Evolutionary conservation across 345 rosid species (phyloP), one percentile per base, ranked within the genome.

Genomic region (Gossypium herbaceum): DNA sequence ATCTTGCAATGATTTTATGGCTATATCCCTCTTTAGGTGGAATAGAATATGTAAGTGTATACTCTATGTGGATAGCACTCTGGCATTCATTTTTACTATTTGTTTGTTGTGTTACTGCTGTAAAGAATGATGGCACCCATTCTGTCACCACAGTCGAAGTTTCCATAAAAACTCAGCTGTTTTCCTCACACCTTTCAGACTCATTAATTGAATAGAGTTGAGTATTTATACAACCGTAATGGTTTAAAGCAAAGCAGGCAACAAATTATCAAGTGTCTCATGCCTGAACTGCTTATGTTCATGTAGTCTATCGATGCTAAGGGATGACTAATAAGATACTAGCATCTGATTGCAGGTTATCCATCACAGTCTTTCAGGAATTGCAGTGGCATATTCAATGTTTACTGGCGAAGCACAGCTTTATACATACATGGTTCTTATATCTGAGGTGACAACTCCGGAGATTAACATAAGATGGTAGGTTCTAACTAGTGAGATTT

Each of bases 401-500:
- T 83, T 91, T 75, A 78, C 88, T 10, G 87, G 94, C 74, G 98
- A 94, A 79, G 94, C 89, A 45, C 97, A 92, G 77, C 75, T 91
- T 60, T 92, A 94, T 69, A 85, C 88, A 20, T 94, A 79, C 81
- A 88, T 92, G 97, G 87, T 88, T 79, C 86, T 94, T 60, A 84
- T 94, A 73, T 92, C 97, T 7, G 98, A 94, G 85, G 78, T 89
- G 67, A 94, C 97, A 12, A 91, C 97, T 54, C 98, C 98, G 7
- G 94, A 79, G 84, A 85, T 94, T 52, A 91, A 94, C 81, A 73
- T 94, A 84, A 89, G 97, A 89, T 94, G 98, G 98, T 94, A 85
- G 72, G 80, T 41, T 71, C 44, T 44, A 43, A 62, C 50, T 61
- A 11, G 45, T 67, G 45, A 39, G 62, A 10, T 47, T 57, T 25